Base-by-base conservation (phyloP, 2,329 filamentous ascomycete genomes). In the Arthrocladium fulminans region DNA sequence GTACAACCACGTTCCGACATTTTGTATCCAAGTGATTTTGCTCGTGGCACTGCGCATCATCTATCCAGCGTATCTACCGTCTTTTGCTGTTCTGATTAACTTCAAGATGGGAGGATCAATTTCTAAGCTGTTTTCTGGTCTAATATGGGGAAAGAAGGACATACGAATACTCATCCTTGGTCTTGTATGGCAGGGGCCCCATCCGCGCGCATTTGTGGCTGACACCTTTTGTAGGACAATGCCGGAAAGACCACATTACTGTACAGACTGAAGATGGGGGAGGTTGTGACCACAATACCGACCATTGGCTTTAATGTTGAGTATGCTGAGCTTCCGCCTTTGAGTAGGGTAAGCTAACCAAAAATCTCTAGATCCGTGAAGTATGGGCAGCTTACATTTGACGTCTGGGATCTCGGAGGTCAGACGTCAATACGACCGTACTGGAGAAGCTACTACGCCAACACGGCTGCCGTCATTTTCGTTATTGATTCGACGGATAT, bases 241-340 rank as follows among this genome's bases (percentile, higher is more conserved):
- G 92, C 92, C 41, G 92, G 92, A 67, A 98, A 98, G 73, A 98
- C 92, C 37, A 98, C 92, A 25, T 76, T 98, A 51, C 75, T 98
- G 50, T 98, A 98, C 74, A 85, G 90, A 69, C 74, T 98, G 59
- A 96, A 96, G 88, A 94, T 98, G 64, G 92, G 92, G 65, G 92
- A 98, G 68, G 92, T 98, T 38, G 92, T 98, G 58, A 97, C 92
- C 53, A 98, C 92, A 61, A 97, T 97, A 76, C 92, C 92, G 17
- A 98, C 92, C 47, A 97, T 98, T 67, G 92, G 92, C 53, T 98
- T 98, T 76, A 98, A 98, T 67, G 92, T 98, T 61, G 92, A 98
- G 71, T 60, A 17, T 25, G 56, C 50, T 29, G 24, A n/a, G n/a
- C n/a, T n/a, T n/a, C n/a, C n/a, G n/a, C n/a, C n/a, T n/a, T n/a